phyloP scores from a whole-genome alignment of 805 yeast genomes.

The Vanderwaltozyma yarrowii region DNA sequence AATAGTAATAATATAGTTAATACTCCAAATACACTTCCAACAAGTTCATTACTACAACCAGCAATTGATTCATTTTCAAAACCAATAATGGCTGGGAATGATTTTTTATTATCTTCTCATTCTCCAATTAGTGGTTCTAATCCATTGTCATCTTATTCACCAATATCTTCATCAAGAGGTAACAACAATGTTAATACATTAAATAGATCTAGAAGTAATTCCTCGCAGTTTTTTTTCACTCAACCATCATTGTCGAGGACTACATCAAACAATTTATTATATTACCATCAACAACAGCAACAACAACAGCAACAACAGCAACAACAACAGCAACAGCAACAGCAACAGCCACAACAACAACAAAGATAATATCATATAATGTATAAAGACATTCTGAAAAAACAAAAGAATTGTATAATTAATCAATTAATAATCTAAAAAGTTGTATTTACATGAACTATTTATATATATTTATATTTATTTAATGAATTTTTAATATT shows the following conservation, averaged over 20 bases:
- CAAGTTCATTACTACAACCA: slow-evolving; percentile 4
- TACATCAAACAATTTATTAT: slow-evolving; percentile 9
- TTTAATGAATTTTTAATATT: too few species aligned
- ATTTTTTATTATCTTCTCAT: not conserved
- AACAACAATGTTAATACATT: slow-evolving; percentile 5
- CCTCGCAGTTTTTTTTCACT: slow-evolving; percentile 11
- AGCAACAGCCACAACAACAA: too few species aligned
- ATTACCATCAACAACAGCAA: not conserved
- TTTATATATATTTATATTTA: too few species aligned
- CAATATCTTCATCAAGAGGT: not conserved
- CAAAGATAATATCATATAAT: too few species aligned
- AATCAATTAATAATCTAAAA: too few species aligned
- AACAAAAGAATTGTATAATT: too few species aligned
- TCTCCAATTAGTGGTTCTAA: not conserved
- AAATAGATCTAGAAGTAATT: slow-evolving; percentile 19
- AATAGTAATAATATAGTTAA: not conserved
- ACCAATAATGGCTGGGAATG: slow-evolving; percentile 5
- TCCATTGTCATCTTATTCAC: not conserved
- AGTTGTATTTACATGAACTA: too few species aligned
- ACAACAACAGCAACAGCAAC: too few species aligned
- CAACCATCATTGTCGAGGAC: slow-evolving; percentile 12
- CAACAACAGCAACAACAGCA: not conserved
- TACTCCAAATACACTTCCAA: not conserved
- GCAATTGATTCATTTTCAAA: slow-evolving; percentile 4
- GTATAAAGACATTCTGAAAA: too few species aligned